Conservation (phyloP, 1,139 yeast genomes). For the Yamadazyma dushanensis region DNA sequence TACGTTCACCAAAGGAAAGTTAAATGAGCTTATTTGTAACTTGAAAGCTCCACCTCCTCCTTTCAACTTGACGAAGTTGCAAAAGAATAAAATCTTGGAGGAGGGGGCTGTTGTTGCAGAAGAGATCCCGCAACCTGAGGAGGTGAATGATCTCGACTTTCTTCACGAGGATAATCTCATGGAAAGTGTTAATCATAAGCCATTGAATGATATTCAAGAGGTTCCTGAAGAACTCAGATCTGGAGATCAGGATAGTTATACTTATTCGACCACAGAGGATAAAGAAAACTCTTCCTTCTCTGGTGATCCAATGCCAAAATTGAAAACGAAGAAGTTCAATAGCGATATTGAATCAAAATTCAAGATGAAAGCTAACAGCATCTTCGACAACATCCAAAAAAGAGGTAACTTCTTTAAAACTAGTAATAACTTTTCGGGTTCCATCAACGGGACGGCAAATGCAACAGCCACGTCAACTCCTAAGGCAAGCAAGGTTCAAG, state of each 20-base stretch:
- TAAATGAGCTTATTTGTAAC: conserved; percentile 27
- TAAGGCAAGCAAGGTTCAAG: conserved; percentile 23
- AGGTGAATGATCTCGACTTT: not conserved
- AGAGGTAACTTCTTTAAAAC: conserved; percentile 22
- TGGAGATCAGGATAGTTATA: conserved; percentile 3
- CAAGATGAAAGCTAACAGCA: conserved; percentile 38
- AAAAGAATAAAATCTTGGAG: conserved; percentile 4
- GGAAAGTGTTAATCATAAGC: conserved; percentile 1
- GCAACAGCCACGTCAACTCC: conserved; percentile 45
- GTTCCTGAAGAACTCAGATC: not conserved
- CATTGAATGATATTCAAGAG: conserved; percentile 1
- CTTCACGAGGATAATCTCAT: not conserved
- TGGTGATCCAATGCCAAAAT: conserved; percentile 20
- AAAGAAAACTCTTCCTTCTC: conserved; percentile 7
- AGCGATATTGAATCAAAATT: conserved; percentile 38
- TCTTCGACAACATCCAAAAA: conserved; percentile 41
- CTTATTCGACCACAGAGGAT: conserved; percentile 4
- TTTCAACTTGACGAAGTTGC: conserved; percentile 6
- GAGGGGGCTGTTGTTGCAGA: conserved; percentile 4
- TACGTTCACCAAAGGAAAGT: conserved; percentile 42
- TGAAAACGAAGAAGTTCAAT: conserved; percentile 34
- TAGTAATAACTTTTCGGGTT: conserved; percentile 8
- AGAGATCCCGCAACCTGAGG: not conserved
- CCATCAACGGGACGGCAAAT: conserved; percentile 6
- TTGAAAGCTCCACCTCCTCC: conserved; percentile 11